Conservation (phyloP, 2,329 filamentous ascomycete species). For the Seiridium unicorne region DNA sequence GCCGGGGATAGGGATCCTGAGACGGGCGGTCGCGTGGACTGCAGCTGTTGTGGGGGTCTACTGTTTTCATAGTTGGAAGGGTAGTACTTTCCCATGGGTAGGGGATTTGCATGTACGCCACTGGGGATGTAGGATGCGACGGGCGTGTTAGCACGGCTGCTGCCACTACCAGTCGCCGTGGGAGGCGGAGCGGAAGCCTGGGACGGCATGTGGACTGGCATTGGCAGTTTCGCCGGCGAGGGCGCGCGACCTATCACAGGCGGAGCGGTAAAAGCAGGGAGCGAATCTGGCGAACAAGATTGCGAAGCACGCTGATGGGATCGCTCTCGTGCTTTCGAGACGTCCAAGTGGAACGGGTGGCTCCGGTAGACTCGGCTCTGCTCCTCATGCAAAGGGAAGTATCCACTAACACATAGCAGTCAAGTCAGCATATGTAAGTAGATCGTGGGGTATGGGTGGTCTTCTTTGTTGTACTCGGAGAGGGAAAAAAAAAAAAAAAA, state of each 20-base stretch:
- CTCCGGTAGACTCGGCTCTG: constrained; percentile 45
- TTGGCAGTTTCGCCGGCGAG: constrained; percentile 3
- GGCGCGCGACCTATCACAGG: constrained; percentile 13
- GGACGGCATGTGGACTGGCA: constrained; percentile 1
- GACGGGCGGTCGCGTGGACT: constrained; percentile 8
- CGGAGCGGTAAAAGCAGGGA: constrained; percentile 11
- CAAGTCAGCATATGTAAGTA: not conserved
- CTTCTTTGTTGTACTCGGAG: no score
- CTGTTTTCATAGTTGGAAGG: constrained; percentile 58
- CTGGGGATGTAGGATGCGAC: constrained; percentile 51
- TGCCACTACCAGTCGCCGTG: not conserved
- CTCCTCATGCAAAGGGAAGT: constrained; percentile 61
- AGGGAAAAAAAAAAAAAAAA: not conserved
- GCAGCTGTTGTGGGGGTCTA: constrained; percentile 23
- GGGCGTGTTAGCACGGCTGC: constrained; percentile 34
- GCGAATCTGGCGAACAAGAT: constrained; percentile 19
- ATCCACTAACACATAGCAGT: constrained; percentile 43
- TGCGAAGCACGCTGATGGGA: constrained; percentile 33
- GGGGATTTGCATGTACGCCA: constrained; percentile 42
- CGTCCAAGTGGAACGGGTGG: constrained; percentile 50
- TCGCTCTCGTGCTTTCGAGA: constrained; percentile 34
- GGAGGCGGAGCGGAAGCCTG: not conserved
- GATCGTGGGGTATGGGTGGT: not conserved
- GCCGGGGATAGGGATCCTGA: constrained; percentile 20
- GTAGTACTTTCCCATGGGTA: constrained; percentile 63